phyloP scores from a whole-genome alignment of 441 rosid species.

The Omphalea diandra region DNA sequence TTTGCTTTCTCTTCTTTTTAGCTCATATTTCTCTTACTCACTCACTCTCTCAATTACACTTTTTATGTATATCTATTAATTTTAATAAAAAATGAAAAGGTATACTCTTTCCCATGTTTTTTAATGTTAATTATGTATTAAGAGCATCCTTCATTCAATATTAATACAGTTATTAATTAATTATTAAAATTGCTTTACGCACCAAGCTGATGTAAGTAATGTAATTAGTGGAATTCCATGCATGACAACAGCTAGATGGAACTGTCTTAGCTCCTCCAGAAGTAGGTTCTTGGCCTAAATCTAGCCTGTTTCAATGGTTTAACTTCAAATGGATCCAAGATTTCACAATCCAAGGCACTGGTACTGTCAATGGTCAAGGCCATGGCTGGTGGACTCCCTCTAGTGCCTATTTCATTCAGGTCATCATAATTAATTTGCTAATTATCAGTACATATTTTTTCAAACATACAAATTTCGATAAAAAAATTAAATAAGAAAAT shows the following conservation, averaged over 20 bases:
- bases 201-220: slow-evolving; percentile 23
- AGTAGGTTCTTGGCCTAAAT: slow-evolving; percentile 30
- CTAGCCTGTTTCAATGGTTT: slow-evolving; percentile 33
- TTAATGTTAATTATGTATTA: too few relatives aligned
- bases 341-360: slow-evolving; percentile 70
- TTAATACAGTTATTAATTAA: too few relatives aligned
- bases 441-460: too few relatives aligned
- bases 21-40: too few relatives aligned
- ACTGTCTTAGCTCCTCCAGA: slow-evolving; percentile 59
- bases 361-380: slow-evolving; percentile 77
- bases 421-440: too few relatives aligned
- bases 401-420: slow-evolving; percentile 31
- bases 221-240: slow-evolving; percentile 26
- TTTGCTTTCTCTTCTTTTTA: slow-evolving; percentile 27
- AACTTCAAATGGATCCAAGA: slow-evolving; percentile 36
- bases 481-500: too few relatives aligned
- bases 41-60: too few relatives aligned
- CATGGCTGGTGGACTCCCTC: slow-evolving; percentile 65
- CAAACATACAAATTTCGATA: too few relatives aligned
- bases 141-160: too few relatives aligned
- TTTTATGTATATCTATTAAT: too few relatives aligned
- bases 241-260: slow-evolving; percentile 61
- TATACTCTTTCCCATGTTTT: too few relatives aligned
- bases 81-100: too few relatives aligned
- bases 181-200: slow-evolving; percentile 14